Evolutionary conservation across 2,329 filamentous ascomycete genomes (phyloP), one percentile per base, ranked within the genome.

Genomic region (Pyrenophora tritici-repentis): DNA sequence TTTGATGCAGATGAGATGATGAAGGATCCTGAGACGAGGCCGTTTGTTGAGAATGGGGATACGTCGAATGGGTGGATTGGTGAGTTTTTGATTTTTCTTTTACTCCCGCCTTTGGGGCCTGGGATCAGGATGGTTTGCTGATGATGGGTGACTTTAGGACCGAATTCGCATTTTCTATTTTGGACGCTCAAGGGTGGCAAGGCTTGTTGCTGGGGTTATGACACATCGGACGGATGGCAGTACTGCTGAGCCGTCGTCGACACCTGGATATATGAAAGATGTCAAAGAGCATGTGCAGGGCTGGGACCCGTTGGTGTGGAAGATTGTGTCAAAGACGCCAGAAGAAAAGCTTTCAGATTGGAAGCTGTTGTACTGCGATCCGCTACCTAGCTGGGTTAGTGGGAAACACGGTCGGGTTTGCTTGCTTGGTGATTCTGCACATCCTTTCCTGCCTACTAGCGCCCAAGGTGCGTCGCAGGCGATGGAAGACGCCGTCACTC

Each of bases 311-410:
- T 62, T 68, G 61, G 65, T 63, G 55, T 67, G 55, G 34, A 59
- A 61, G 20, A 66, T 72, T 24, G 59, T 71, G 18, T 69, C 66
- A 18, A 66, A 67, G 34, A 74, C 73, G 0, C 70, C 71, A 10
- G 61, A 71, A 54, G 48, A 57, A 1, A 63, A 65, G 12, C 55
- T 78, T 17, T 72, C 82, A 1, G 79, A 81, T 62, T 83, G 79
- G 79, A 81, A 81, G 56, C 77, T 83, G 31, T 79, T 79, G 43
- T 82, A 80, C 52, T 74, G 80, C 35, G 78, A 82, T 56, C 80
- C 80, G 1, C 70, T 80, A 9, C 76, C 79, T 0, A 78, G 73
- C 0, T 83, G 81, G 81, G 73, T 82, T 1, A 80, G 77, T 0
- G 66, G 26, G 3, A 62, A 63, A 2, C 62, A 68, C 38, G 66